Base-by-base conservation (phyloP, 441 rosid species). In the Jatropha podagrica region DNA sequence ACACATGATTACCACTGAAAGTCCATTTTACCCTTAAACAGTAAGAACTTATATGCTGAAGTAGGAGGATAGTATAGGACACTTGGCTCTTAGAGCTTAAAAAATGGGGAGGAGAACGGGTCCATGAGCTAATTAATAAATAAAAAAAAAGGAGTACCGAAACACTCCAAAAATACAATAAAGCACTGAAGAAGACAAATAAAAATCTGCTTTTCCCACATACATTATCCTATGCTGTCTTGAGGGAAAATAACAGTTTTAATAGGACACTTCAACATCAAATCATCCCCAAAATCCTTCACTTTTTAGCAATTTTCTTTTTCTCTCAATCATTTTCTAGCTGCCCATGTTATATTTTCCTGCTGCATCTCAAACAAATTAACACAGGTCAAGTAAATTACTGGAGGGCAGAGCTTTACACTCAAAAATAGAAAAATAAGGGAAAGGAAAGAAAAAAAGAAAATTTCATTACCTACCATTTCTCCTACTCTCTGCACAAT, bases 181-280 rank as follows among this genome's bases (percentile, higher is more conserved):
- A 72, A 72, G 68, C 59, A 55, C 46, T 5, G 58, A 75, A 61
- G 80, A 49, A 63, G 85, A 76, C 84, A 82, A 65, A 74, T 55
- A 23, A 62, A 79, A 73, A 76, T 72, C 79, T 78, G 76, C 84
- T 81, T 80, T 76, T 27, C 65, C 46, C 40, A 49, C 65, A 18
- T 49, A 18, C 38, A 61, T 69, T 55, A 74, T 46, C 74, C 70
- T n/a, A 23, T 52, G 76, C 68, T 69, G 75, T 69, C 81, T 32
- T 66, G 49, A 56, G 32, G 67, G 23, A 63, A 79, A 78, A 61
- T 11, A 68, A 64, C 70, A 74, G 63, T 52, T 74, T 72, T 74
- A 3, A 52, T 23, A 10, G 71, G 78, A 62, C 80, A 60, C 54
- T 64, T 80, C 83, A 74, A 74, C 72, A 8, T 71, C 78, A 76